Conservation (phyloP, 1,284 basidiomycete genomes). For the Peniophora sp. region DNA sequence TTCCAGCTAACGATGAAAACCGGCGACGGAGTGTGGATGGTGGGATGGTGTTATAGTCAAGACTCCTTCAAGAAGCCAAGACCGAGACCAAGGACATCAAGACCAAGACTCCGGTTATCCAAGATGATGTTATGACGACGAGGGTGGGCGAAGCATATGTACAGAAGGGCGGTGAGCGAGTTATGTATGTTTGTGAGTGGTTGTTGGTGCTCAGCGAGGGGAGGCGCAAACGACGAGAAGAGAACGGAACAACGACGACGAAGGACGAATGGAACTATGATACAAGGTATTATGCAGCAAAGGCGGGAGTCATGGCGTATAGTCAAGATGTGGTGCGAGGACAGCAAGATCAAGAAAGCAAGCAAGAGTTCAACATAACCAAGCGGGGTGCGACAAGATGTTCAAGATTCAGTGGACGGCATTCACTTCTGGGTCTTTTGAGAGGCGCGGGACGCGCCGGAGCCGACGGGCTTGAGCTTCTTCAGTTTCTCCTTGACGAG, state of each 20-base stretch:
- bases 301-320: neutral
- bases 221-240: neutral
- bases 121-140: too few species aligned
- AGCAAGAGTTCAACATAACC: neutral
- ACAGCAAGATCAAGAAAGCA: constrained; percentile 1
- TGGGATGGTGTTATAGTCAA: too few species aligned
- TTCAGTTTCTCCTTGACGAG: neutral
- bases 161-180: too few species aligned
- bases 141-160: too few species aligned
- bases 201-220: neutral
- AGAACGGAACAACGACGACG: neutral
- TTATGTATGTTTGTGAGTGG: neutral
- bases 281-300: neutral
- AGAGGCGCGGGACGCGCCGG: neutral
- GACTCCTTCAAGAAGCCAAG: too few species aligned
- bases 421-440: neutral
- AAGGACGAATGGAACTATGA: neutral
- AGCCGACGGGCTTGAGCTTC: neutral
- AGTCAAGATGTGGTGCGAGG: neutral
- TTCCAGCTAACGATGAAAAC: too few species aligned
- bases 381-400: neutral
- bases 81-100: too few species aligned
- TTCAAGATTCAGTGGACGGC: neutral
- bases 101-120: too few species aligned
- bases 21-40: too few species aligned